Evolutionary conservation across 768 basidiomycete species (phyloP).

Genomic region (Gautieria morchelliformis): DNA sequence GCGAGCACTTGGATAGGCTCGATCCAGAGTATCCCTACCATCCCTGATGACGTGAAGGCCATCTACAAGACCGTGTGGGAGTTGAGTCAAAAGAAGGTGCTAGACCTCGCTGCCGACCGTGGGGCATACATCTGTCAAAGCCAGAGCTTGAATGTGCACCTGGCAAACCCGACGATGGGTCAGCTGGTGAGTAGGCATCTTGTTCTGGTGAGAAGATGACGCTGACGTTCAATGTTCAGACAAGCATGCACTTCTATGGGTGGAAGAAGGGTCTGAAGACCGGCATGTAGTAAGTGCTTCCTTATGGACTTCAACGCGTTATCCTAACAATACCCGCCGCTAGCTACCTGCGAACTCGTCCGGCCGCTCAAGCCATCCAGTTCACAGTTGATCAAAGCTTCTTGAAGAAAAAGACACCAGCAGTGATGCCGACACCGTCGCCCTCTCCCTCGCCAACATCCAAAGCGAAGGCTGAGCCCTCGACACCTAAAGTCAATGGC

Average conservation of each 20-base stretch:
- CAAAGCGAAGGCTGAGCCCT: neutral
- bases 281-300: conserved; percentile 63
- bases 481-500: neutral
- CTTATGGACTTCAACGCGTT: neutral
- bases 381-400: conserved; percentile 88
- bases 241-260: conserved; percentile 98
- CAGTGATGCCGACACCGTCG: conserved; percentile 2
- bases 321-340: neutral
- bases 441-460: conserved; percentile 3
- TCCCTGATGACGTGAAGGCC: conserved; percentile 87
- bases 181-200: conserved; percentile 41
- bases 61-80: conserved; percentile 99
- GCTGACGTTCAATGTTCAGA: conserved; percentile 21
- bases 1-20: conserved; percentile 30
- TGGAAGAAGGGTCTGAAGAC: conserved; percentile 99
- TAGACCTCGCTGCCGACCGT: conserved; percentile 97
- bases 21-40: conserved; percentile 75
- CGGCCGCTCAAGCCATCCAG: conserved; percentile 93
- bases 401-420: conserved; percentile 46
- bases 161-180: conserved; percentile 79
- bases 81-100: conserved; percentile 95
- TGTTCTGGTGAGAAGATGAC: conserved; percentile 13
- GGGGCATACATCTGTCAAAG: conserved; percentile 97
- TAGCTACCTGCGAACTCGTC: conserved; percentile 84
- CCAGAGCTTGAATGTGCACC: conserved; percentile 89